A percentile compares a stretch with the other conserved stretches of the same genome.
Evolutionary conservation across 2,329 filamentous ascomycete genomes (phyloP).

Genomic region (Aspergillus versicolor): DNA sequence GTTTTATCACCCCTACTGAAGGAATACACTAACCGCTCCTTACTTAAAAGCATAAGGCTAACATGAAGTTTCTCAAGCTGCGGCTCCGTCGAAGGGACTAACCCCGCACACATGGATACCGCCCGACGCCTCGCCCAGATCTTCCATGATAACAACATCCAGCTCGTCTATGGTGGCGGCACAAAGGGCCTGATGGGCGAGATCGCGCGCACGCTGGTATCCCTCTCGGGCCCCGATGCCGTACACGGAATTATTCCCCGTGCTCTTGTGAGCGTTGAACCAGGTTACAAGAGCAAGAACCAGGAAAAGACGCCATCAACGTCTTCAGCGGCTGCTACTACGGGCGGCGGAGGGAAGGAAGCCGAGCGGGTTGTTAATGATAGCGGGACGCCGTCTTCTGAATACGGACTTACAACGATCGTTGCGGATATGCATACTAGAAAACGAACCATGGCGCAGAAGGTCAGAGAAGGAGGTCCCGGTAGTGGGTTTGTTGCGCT

Average conservation of each 20-base stretch:
- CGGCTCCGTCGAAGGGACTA: constrained; percentile 73
- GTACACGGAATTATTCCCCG: constrained; percentile 95
- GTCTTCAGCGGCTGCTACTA: constrained; percentile 22
- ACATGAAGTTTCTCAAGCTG: constrained; percentile 57
- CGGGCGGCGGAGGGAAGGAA: constrained; percentile 43
- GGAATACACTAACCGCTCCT: background rate
- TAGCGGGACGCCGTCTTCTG: constrained; percentile 29
- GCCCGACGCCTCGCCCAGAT: constrained; percentile 71
- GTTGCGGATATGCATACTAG: constrained; percentile 95
- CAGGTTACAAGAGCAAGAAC: constrained; percentile 29
- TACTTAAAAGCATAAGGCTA: background rate
- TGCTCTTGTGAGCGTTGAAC: constrained; percentile 75
- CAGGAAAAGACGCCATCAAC: constrained; percentile 2
- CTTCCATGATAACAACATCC: constrained; percentile 75
- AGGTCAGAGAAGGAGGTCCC: constrained; percentile 76
- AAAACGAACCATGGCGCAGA: constrained; percentile 88
- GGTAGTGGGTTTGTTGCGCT: constrained; percentile 89
- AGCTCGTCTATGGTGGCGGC: constrained; percentile 90
- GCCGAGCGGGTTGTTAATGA: constrained; percentile 62
- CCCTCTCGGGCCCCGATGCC: constrained; percentile 72
- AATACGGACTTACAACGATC: constrained; percentile 81
- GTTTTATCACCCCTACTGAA: background rate
- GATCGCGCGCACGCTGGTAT: constrained; percentile 79
- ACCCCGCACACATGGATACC: constrained; percentile 72
- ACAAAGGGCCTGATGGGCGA: constrained; percentile 96